Percentiles rank a stretch among this genome's conserved stretches.
These are phyloP conservation scores for Aspergillus homomorphus DNA, from an alignment of 495 filamentous ascomycete species.

Conservation along the genomic window DNA sequence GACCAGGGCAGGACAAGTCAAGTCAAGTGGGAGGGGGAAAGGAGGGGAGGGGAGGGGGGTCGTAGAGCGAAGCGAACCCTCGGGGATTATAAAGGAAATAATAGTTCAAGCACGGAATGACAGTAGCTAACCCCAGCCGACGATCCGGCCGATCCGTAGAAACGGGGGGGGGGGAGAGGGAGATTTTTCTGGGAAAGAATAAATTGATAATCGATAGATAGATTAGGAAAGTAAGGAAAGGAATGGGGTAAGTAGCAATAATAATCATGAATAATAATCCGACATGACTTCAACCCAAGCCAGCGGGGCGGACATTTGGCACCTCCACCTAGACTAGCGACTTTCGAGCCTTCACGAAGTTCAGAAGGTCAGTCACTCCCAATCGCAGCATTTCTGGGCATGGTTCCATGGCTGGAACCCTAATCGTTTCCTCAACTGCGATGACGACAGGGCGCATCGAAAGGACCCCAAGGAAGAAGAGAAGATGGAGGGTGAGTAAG, in stretches of 20 bases:
- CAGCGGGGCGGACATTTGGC: background rate
- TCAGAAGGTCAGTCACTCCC: background rate
- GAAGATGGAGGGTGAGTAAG: no score
- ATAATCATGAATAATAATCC: background rate
- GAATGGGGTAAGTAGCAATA: background rate
- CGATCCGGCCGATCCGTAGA: background rate
- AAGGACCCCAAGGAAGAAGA: background rate
- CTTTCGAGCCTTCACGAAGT: no score
- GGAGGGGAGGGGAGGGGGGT: background rate
- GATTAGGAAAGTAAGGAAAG: background rate
- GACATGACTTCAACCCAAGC: background rate
- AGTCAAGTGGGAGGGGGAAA: background rate
- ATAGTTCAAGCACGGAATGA: background rate
- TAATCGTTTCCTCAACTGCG: background rate
- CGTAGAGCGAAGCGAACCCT: background rate
- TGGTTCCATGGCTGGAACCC: background rate
- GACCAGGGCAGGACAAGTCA: background rate
- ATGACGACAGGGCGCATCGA: no score
- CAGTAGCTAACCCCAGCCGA: background rate
- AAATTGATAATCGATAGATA: background rate
- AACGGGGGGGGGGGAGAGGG: background rate
- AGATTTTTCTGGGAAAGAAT: background rate
- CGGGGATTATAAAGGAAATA: background rate
- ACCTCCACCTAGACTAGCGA: background rate
- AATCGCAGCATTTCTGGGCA: background rate